These are phyloP conservation scores for Saturnispora sanitii DNA, from an alignment of 805 yeast genomes.

Conservation along the genomic window DNA sequence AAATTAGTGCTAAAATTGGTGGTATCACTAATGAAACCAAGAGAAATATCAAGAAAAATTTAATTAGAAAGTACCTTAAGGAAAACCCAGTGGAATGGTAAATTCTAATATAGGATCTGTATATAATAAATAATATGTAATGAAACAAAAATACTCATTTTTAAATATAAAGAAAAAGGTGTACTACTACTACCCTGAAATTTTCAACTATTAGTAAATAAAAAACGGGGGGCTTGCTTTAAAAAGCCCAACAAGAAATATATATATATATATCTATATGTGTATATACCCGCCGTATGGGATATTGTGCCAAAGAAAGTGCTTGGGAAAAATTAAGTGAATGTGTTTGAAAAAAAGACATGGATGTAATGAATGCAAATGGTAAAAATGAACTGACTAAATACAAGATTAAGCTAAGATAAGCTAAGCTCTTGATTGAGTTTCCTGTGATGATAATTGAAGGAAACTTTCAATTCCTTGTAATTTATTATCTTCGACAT, in stretches of 20 bases:
- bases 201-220: too few relatives aligned
- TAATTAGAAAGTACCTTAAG: slow-evolving; percentile 50
- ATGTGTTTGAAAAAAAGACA: too few relatives aligned
- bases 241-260: too few relatives aligned
- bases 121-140: slow-evolving; percentile 10
- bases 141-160: slow-evolving; percentile 2
- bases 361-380: too few relatives aligned
- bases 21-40: slow-evolving; percentile 34
- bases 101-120: slow-evolving; percentile 17
- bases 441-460: slow-evolving; percentile 21
- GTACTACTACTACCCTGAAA: not conserved
- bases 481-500: slow-evolving; percentile 12
- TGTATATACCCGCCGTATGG: too few relatives aligned
- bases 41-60: slow-evolving; percentile 55
- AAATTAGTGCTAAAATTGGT: slow-evolving; percentile 29
- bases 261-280: too few relatives aligned
- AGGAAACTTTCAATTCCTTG: slow-evolving; percentile 22
- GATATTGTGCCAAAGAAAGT: too few relatives aligned
- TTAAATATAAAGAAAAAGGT: slow-evolving; percentile 4
- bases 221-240: too few relatives aligned
- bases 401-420: not conserved
- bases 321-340: too few relatives aligned
- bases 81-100: slow-evolving; percentile 22
- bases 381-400: too few relatives aligned
- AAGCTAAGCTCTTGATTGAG: not conserved